Evolutionary conservation across 2,329 filamentous ascomycete genomes (phyloP).

Genomic region (Didymella exigua): DNA sequence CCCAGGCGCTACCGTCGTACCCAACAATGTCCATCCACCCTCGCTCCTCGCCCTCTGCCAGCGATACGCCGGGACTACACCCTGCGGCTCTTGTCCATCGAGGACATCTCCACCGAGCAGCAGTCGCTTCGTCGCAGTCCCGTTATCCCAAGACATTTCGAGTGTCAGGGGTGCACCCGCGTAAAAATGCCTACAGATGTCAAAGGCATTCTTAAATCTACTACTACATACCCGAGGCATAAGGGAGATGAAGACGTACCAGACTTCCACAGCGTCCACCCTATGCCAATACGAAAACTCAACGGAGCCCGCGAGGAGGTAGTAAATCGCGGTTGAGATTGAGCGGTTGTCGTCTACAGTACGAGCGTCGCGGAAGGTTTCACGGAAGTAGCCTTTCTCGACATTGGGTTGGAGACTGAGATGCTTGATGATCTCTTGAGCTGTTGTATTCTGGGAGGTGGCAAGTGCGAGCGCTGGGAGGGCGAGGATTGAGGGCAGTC

Average conservation of each 20-base stretch:
- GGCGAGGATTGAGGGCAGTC: neutral
- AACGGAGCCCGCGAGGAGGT: slow-evolving; percentile 54
- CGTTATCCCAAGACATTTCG: neutral
- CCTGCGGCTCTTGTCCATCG: slow-evolving; percentile 51
- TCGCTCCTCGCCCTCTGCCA: slow-evolving; percentile 56
- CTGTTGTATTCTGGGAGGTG: neutral
- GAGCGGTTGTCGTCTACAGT: slow-evolving; percentile 39
- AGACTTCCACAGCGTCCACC: slow-evolving; percentile 53
- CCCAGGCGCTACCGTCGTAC: slow-evolving; percentile 28
- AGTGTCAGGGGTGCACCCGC: slow-evolving; percentile 57
- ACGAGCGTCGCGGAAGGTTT: neutral
- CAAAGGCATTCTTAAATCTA: neutral
- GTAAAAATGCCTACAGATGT: slow-evolving; percentile 38
- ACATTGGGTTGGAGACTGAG: neutral
- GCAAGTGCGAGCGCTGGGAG: neutral
- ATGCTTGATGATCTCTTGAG: neutral
- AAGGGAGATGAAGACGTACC: neutral
- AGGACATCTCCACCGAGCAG: slow-evolving; percentile 46
- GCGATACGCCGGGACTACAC: slow-evolving; percentile 47
- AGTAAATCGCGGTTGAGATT: slow-evolving; percentile 59
- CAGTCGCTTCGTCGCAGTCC: neutral
- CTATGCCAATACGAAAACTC: slow-evolving; percentile 55
- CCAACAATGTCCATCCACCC: slow-evolving; percentile 58
- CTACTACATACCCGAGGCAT: slow-evolving; percentile 24
- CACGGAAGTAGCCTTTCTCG: neutral